Evolutionary conservation across 1,139 yeast genomes (phyloP).

Genomic region (Groenewaldozyma sp.): DNA sequence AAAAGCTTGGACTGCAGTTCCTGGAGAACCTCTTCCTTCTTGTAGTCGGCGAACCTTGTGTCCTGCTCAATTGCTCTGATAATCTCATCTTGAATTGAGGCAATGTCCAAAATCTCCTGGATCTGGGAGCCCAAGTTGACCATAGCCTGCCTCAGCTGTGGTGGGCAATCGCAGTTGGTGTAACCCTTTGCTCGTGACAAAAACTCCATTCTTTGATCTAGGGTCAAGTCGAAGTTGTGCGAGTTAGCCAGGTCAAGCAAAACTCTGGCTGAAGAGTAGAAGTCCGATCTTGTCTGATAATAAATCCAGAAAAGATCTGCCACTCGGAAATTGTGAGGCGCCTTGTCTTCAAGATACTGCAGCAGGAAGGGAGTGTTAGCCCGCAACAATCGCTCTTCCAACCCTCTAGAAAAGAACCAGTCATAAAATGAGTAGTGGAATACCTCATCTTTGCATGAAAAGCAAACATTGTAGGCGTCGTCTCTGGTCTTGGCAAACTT

Average conservation of each 20-base stretch:
- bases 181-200: conserved; percentile 89
- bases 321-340: conserved; percentile 56
- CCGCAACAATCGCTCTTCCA: conserved; percentile 66
- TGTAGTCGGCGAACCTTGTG: conserved; percentile 41
- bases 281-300: conserved; percentile 73
- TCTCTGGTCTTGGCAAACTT: conserved; percentile 54
- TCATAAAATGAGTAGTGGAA: conserved; percentile 90
- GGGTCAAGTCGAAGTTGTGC: conserved; percentile 50
- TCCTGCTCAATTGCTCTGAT: conserved; percentile 53
- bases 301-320: conserved; percentile 85
- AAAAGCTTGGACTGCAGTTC: conserved; percentile 57
- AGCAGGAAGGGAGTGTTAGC: conserved; percentile 74
- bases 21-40: conserved; percentile 37
- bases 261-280: conserved; percentile 75
- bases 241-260: conserved; percentile 67
- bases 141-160: conserved; percentile 62
- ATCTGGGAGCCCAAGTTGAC: conserved; percentile 60
- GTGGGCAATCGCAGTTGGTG: conserved; percentile 78
- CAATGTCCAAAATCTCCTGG: conserved; percentile 78
- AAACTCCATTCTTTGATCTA: conserved; percentile 75
- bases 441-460: conserved; percentile 62
- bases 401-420: conserved; percentile 78
- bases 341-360: conserved; percentile 66
- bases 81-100: conserved; percentile 80
- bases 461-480: conserved; percentile 64